Percentiles rank a stretch among this genome's conserved stretches.
Conservation (phyloP, 2,329 filamentous ascomycete species). For the Penicillium decumbens region DNA sequence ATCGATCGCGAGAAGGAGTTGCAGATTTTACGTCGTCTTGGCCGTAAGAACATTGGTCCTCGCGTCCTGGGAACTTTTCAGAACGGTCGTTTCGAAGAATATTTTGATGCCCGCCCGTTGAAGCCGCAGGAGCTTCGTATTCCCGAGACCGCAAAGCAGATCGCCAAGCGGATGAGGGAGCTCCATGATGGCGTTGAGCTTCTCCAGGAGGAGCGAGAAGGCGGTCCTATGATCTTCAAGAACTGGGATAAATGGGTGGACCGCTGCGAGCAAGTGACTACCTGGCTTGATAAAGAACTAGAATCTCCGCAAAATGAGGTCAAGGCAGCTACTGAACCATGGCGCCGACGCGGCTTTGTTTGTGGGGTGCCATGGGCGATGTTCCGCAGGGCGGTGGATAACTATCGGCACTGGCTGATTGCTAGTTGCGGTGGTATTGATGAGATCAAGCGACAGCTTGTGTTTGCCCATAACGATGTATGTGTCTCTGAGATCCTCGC, state of each 20-base stretch:
- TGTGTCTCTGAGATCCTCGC: constrained; percentile 30
- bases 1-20: constrained; percentile 92
- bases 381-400: constrained; percentile 70
- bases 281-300: constrained; percentile 56
- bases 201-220: constrained; percentile 68
- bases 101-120: constrained; percentile 77
- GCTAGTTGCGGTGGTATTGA: constrained; percentile 63
- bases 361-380: constrained; percentile 77
- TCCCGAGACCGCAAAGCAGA: constrained; percentile 79
- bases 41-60: constrained; percentile 88
- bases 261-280: constrained; percentile 51
- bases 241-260: constrained; percentile 95
- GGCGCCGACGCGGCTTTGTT: constrained; percentile 69
- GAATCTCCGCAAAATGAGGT: constrained; percentile 42
- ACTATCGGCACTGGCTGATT: constrained; percentile 71
- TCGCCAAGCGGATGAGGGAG: constrained; percentile 96
- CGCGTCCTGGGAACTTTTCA: constrained; percentile 84
- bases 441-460: constrained; percentile 66
- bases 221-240: constrained; percentile 76
- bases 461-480: constrained; percentile 98
- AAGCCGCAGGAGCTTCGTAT: constrained; percentile 71
- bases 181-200: constrained; percentile 90
- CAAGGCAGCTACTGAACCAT: constrained; percentile 48
- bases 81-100: constrained; percentile 95
- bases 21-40: constrained; percentile 76